Evolutionary conservation across 116 monocot genomes (phyloP).

Genomic region (Papilionanthe hybrid): DNA sequence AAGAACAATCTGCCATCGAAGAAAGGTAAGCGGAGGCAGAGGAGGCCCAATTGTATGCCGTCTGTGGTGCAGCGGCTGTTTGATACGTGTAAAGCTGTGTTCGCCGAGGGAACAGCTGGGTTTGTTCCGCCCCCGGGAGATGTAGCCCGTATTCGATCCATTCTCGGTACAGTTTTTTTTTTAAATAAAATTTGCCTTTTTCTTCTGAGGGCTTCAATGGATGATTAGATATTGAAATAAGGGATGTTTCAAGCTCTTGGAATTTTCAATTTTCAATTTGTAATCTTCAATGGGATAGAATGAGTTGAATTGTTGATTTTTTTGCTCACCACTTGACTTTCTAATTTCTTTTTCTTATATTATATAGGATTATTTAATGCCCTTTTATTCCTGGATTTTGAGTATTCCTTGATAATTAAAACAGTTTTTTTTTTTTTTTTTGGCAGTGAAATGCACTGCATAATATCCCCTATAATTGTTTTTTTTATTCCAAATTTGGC

Average conservation of each 20-base stretch:
- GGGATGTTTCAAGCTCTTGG: background rate
- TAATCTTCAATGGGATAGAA: too few species aligned
- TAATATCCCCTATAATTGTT: background rate
- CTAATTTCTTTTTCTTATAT: background rate
- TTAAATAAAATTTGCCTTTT: background rate
- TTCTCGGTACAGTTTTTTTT: slow-evolving; percentile 31
- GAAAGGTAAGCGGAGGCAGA: slow-evolving; percentile 16
- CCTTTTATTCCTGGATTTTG: background rate
- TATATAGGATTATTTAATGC: too few species aligned
- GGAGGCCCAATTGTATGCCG: slow-evolving; percentile 16
- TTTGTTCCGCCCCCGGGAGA: slow-evolving; percentile 23
- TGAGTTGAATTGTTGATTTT: background rate
- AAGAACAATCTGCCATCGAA: slow-evolving; percentile 5
- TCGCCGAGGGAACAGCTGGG: slow-evolving; percentile 21
- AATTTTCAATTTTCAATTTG: background rate
- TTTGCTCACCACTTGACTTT: too few species aligned
- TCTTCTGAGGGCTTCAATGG: background rate
- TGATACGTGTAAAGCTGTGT: slow-evolving; percentile 38
- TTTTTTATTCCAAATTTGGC: background rate
- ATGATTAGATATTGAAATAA: too few species aligned
- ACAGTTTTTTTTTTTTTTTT: background rate
- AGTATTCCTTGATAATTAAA: background rate
- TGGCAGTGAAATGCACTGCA: background rate
- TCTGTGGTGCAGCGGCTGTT: slow-evolving; percentile 29
- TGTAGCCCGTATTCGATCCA: slow-evolving; percentile 21